These are phyloP conservation scores for Leccinum uliginosum DNA, from an alignment of 768 basidiomycete genomes.

Conservation along the genomic window DNA sequence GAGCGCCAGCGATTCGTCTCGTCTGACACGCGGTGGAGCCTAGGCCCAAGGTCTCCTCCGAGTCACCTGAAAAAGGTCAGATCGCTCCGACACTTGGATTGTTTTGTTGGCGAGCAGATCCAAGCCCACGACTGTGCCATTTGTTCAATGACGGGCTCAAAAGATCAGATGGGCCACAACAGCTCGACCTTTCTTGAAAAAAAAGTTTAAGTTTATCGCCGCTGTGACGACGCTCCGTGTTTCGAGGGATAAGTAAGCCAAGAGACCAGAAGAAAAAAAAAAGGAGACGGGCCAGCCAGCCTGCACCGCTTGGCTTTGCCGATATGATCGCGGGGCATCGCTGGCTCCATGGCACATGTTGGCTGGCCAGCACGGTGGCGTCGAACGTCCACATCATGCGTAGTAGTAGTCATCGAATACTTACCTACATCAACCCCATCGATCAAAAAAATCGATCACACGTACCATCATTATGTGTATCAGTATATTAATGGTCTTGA, in stretches of 20 bases:
- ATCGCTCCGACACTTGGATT: neutral
- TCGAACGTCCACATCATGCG: neutral
- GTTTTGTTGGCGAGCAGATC: neutral
- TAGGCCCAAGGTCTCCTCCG: neutral
- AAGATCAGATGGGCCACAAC: neutral
- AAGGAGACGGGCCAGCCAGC: neutral
- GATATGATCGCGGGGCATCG: neutral
- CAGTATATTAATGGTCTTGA: neutral
- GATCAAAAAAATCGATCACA: neutral
- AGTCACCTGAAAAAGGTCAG: neutral
- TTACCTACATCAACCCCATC: neutral
- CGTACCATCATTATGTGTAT: neutral
- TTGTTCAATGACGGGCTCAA: neutral
- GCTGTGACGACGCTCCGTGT: neutral
- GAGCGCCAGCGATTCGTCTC: neutral
- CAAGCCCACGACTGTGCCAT: neutral
- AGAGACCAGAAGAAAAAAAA: neutral
- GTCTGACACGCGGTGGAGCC: neutral
- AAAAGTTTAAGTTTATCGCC: neutral
- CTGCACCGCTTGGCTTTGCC: neutral
- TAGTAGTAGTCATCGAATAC: neutral
- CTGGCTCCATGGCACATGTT: neutral
- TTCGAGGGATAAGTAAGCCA: neutral
- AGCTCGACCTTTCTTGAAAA: neutral
- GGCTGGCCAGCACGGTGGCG: neutral